Conservation (phyloP, 73 alveolate genomes). For the Paramecium biaurelia region DNA sequence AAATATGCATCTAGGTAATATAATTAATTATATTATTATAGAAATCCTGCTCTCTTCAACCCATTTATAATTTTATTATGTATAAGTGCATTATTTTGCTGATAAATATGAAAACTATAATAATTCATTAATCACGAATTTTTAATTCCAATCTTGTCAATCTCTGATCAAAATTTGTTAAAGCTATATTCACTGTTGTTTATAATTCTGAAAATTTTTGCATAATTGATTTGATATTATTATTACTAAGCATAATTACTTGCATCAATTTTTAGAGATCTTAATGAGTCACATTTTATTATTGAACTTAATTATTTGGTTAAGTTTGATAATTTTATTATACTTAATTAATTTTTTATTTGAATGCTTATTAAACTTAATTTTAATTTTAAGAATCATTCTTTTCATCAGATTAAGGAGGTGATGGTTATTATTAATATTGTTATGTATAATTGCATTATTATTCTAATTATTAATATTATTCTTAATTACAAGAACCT, state of each 20-base stretch:
- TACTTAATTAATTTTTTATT: not conserved
- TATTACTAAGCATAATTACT: constrained; percentile 30
- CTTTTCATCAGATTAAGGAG: not conserved
- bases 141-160: constrained; percentile 24
- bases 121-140: constrained; percentile 24
- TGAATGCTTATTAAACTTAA: not conserved
- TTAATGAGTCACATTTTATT: not conserved
- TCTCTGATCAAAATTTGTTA: constrained; percentile 9
- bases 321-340: not conserved
- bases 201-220: constrained; percentile 24
- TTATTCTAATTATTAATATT: not conserved
- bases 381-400: not conserved
- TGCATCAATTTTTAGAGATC: constrained; percentile 33
- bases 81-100: not conserved
- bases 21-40: not conserved
- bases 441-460: not conserved
- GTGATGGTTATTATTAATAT: not conserved
- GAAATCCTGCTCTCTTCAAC: not conserved
- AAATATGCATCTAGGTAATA: not conserved
- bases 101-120: constrained; percentile 14
- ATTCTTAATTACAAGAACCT: not conserved
- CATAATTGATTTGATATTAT: not conserved
- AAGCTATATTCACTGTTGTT: constrained; percentile 6
- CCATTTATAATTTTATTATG: not conserved
- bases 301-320: not conserved